Evolutionary conservation across 169 alveolate species (phyloP), one percentile per base, ranked within the genome.

Genomic region (Babesia bigemina): DNA sequence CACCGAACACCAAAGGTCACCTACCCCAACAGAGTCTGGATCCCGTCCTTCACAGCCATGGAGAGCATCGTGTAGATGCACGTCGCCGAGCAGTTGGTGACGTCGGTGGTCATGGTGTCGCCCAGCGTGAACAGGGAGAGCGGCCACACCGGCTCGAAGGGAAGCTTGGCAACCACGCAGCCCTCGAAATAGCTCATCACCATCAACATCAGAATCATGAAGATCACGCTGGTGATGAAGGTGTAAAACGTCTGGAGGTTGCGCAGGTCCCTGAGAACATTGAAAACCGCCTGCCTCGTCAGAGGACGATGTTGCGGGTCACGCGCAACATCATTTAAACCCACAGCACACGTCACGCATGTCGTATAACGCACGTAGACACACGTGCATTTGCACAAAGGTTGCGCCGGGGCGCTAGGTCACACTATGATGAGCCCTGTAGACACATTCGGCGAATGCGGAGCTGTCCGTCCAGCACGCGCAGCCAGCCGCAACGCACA

Each of bases 141-240:
- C 22, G 87, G 88, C 47, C 75, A 79, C 36, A 90, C 52, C 24
- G 94, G 94, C 59, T 52, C 85, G 79, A 90, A 90, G n/a, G 94
- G 94, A 48, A 90, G 79, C 61, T 86, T 84, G 44, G 91, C 94
- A 39, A 90, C 79, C 55, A 87, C 79, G 72, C 85, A 70, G 44
- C 89, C 90, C 76, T 90, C 94, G 75, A 90, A 90, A 71, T 83
- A 69, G 86, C 94, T 90, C 91, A 90, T 86, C 39, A 86, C 75
- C 57, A 87, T 59, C 19, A 91, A 91, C 94, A 90, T 90, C 62
- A 90, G 71, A 39, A 82, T 79, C 92, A 90, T 89, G 75, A 92
- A 88, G 36, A 87, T 59, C 70, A 86, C 78, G 47, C 95, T 93
- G 19, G 85, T 91, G 79, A 79, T 85, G 88, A 70, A 10, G 44